Evolutionary conservation across 306 rosid genomes (phyloP).

Genomic region (Cicer yamashitae): DNA sequence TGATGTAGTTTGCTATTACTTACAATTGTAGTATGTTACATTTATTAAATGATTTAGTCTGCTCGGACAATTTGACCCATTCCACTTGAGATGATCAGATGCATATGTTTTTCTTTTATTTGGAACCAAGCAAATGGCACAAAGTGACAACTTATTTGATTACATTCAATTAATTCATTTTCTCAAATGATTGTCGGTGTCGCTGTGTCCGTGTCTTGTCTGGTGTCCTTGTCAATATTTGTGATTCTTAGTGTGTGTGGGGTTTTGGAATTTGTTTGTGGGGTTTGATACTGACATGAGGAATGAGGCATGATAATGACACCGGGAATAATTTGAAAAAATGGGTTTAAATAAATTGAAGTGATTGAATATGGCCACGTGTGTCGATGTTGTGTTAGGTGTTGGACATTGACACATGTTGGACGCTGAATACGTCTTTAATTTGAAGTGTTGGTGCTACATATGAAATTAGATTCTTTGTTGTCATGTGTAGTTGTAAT

Average conservation of each 20-base stretch:
- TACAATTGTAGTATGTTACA: neutral
- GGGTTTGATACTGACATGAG: neutral
- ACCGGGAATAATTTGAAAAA: too few relatives aligned
- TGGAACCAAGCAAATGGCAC: constrained; percentile 35
- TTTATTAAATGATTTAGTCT: too few relatives aligned
- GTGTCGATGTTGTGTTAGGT: too few relatives aligned
- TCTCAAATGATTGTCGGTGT: too few relatives aligned
- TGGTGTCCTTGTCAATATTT: too few relatives aligned
- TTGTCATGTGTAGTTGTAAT: neutral
- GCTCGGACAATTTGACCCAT: neutral
- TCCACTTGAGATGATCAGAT: neutral
- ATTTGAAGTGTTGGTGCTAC: neutral
- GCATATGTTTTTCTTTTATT: constrained; percentile 8
- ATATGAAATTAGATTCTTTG: neutral
- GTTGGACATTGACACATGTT: neutral
- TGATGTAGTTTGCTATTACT: neutral
- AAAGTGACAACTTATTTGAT: constrained; percentile 18
- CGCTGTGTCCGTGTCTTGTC: too few relatives aligned
- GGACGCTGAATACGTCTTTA: neutral
- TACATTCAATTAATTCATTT: too few relatives aligned
- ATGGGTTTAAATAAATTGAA: neutral
- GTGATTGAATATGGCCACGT: neutral
- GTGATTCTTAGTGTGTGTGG: neutral
- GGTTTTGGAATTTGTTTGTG: constrained; percentile 10
- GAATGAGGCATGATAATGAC: neutral